phyloP scores from a whole-genome alignment of 176 grass and related monocot genomes.

The Poa pratensis region DNA sequence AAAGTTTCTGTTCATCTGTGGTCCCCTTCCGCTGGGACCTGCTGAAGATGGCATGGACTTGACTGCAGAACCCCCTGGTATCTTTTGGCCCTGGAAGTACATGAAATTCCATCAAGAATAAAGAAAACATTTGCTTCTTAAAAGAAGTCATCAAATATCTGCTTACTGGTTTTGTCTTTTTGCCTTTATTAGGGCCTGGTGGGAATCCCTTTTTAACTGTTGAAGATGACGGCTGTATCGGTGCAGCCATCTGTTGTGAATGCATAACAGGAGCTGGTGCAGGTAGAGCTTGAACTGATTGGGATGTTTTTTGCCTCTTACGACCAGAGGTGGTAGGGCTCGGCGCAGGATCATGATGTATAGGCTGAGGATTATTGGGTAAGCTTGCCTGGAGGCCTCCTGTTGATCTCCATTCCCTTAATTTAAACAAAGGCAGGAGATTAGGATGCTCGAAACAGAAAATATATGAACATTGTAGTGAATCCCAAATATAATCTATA shows the following conservation, averaged over 20 bases:
- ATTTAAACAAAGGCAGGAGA: conserved; percentile 36
- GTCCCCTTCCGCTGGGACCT: conserved; percentile 83
- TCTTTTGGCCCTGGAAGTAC: conserved; percentile 68
- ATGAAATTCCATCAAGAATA: conserved; percentile 32
- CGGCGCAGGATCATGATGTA: conserved; percentile 66
- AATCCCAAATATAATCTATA: conserved; percentile 28
- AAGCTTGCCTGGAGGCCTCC: conserved; percentile 63
- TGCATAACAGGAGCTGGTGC: conserved; percentile 64
- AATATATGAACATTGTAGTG: conserved; percentile 17
- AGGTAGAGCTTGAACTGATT: conserved; percentile 60
- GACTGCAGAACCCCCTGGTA: conserved; percentile 58
- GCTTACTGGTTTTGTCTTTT: conserved; percentile 80
- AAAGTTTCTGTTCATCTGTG: conserved; percentile 66
- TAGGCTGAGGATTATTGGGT: conserved; percentile 62
- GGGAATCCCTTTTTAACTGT: conserved; percentile 62
- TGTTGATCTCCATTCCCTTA: conserved; percentile 64
- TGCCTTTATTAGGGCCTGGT: conserved; percentile 79
- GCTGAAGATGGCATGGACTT: conserved; percentile 72
- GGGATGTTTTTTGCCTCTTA: conserved; percentile 94
- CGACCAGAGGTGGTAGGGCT: conserved; percentile 83
- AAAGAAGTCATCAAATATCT: conserved; percentile 26
- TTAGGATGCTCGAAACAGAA: conserved; percentile 44
- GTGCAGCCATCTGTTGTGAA: conserved; percentile 57
- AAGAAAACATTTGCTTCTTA: not conserved
- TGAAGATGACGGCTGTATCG: conserved; percentile 75